These are phyloP conservation scores for Fusarium mangiferae DNA, from an alignment of 2,329 filamentous ascomycete genomes.

Conservation along the genomic window DNA sequence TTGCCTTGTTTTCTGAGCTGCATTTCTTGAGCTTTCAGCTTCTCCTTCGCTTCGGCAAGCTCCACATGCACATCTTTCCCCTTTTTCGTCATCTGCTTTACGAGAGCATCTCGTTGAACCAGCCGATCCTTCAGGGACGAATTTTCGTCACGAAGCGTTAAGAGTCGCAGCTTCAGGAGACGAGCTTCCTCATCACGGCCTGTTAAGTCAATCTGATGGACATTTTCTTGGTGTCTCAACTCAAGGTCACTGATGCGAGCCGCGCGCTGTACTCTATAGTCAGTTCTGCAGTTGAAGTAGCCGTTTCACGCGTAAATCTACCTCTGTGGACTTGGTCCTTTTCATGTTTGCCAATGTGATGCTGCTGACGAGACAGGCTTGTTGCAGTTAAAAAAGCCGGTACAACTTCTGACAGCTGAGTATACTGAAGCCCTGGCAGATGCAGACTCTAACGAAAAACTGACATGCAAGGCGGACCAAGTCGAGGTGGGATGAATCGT, in stretches of 20 bases:
- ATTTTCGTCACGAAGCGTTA: constrained; percentile 81
- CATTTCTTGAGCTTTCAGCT: constrained; percentile 57
- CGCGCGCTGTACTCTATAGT: constrained; percentile 51
- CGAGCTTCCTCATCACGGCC: constrained; percentile 80
- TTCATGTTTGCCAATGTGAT: constrained; percentile 39
- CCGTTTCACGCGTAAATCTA: constrained; percentile 41
- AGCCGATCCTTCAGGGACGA: constrained; percentile 73
- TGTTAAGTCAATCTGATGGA: constrained; percentile 73
- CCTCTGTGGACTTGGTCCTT: constrained; percentile 44
- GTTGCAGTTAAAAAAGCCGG: background rate
- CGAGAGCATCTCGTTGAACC: constrained; percentile 66
- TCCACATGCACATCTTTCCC: constrained; percentile 54
- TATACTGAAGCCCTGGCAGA: background rate
- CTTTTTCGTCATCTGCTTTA: constrained; percentile 58
- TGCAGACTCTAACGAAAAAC: constrained; percentile 7
- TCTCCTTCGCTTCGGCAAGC: constrained; percentile 56
- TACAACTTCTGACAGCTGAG: background rate
- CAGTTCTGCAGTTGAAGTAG: constrained; percentile 29
- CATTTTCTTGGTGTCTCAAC: constrained; percentile 72
- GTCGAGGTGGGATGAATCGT: constrained; percentile 32
- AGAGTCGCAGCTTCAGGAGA: constrained; percentile 72
- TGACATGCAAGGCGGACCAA: constrained; percentile 13
- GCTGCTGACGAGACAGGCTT: background rate
- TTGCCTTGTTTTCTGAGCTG: constrained; percentile 60
- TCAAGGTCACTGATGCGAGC: constrained; percentile 69